Conservation (phyloP, 257 asterid genomes). For the Cordia subcordata region DNA sequence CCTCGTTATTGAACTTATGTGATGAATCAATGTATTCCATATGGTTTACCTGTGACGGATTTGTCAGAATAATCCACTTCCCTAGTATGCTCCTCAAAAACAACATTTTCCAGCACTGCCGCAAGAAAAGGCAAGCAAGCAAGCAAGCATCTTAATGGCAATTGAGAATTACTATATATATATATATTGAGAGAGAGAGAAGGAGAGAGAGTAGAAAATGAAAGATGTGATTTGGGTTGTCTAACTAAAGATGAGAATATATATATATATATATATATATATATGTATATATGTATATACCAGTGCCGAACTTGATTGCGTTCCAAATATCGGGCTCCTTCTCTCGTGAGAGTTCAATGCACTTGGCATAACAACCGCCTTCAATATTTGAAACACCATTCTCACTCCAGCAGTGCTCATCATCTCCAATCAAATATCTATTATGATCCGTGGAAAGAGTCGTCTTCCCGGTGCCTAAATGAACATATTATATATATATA, state of each 20-base stretch:
- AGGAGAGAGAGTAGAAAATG: too few relatives aligned
- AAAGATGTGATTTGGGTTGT: neutral
- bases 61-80: constrained; percentile 77
- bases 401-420: constrained; percentile 85
- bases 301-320: constrained; percentile 80
- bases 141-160: neutral
- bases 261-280: too few relatives aligned
- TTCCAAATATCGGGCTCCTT: constrained; percentile 95
- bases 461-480: constrained; percentile 75
- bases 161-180: neutral
- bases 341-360: constrained; percentile 69
- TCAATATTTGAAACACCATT: constrained; percentile 79
- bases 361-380: constrained; percentile 89
- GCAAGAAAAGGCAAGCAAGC: neutral
- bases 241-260: neutral
- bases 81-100: constrained; percentile 74
- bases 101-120: constrained; percentile 71
- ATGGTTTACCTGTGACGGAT: constrained; percentile 63
- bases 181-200: neutral
- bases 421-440: constrained; percentile 67
- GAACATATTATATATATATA: neutral
- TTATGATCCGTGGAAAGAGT: constrained; percentile 72
- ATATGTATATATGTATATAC: too few relatives aligned
- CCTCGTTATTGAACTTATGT: neutral
- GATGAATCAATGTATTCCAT: neutral